Conservation (phyloP, 1,284 basidiomycete species). For the Lentinus polychrous region DNA sequence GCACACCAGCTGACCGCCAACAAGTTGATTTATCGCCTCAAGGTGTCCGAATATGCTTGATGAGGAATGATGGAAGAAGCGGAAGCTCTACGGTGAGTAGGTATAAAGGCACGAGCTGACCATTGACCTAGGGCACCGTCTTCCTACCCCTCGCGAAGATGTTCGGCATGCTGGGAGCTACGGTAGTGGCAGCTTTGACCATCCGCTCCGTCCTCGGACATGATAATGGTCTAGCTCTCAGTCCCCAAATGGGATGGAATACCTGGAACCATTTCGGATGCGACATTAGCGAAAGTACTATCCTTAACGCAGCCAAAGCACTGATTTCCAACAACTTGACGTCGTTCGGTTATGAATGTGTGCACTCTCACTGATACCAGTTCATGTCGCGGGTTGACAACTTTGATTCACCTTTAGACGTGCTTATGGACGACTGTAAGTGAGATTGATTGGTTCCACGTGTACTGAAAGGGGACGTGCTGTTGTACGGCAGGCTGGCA, state of each 20-base stretch:
- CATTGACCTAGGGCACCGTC: too few species aligned
- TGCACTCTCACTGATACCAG: slow-evolving; percentile 1
- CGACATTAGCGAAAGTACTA: slow-evolving; percentile 26
- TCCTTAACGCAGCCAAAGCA: slow-evolving; percentile 26
- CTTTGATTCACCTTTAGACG: slow-evolving; percentile 16
- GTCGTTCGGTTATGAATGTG: slow-evolving; percentile 27
- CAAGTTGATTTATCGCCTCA: too few species aligned
- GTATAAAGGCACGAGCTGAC: too few species aligned
- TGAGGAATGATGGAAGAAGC: too few species aligned
- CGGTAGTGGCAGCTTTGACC: too few species aligned
- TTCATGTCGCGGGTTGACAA: neutral
- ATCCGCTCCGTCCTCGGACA: slow-evolving; percentile 10
- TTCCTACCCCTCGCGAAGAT: too few species aligned
- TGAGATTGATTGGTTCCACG: neutral
- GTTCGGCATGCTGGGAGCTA: too few species aligned
- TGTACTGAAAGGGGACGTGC: neutral
- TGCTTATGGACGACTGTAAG: slow-evolving; percentile 30
- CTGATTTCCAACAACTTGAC: slow-evolving; percentile 23
- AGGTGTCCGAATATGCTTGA: too few species aligned
- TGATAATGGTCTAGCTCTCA: slow-evolving; percentile 31
- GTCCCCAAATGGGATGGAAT: slow-evolving; percentile 36
- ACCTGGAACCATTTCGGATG: slow-evolving; percentile 33
- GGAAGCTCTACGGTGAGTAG: too few species aligned
- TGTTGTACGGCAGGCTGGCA: slow-evolving; percentile 25
- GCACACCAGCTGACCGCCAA: too few species aligned